phyloP scores from a whole-genome alignment of 1,284 basidiomycete species.

The Sparassis latifolia region DNA sequence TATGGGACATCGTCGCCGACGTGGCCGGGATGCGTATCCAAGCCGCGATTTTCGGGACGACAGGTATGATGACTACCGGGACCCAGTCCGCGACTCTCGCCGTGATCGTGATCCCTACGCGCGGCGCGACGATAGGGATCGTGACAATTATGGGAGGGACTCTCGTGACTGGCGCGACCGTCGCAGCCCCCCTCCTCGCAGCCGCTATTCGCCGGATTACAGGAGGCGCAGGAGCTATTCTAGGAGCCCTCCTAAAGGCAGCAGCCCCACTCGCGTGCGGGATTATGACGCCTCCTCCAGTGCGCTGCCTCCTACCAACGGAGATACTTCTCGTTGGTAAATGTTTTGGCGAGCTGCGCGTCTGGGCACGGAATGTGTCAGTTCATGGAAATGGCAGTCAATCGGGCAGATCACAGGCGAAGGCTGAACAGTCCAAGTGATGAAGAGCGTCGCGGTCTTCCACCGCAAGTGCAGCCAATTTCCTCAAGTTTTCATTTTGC shows the following conservation, averaged over 20 bases:
- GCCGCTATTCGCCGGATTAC: slow-evolving; percentile 70
- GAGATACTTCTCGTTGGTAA: slow-evolving; percentile 25
- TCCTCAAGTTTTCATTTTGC: slow-evolving; percentile 23
- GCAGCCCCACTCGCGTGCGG: slow-evolving; percentile 53
- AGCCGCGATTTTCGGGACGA: slow-evolving; percentile 29
- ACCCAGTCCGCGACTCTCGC: slow-evolving; percentile 37
- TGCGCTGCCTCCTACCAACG: slow-evolving; percentile 18
- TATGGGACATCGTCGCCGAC: slow-evolving; percentile 85
- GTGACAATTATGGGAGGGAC: slow-evolving; percentile 42
- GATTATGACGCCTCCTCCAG: slow-evolving; percentile 32
- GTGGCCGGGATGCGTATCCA: slow-evolving; percentile 50
- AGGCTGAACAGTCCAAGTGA: slow-evolving; percentile 22
- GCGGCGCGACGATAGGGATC: slow-evolving; percentile 44
- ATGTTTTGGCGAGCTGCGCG: slow-evolving; percentile 3
- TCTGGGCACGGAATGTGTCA: slow-evolving; percentile 11
- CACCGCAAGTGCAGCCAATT: slow-evolving; percentile 15
- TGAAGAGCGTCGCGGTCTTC: slow-evolving; percentile 22
- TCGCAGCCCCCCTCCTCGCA: slow-evolving; percentile 59
- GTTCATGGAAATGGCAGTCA: slow-evolving; percentile 12
- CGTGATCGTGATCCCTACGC: slow-evolving; percentile 42
- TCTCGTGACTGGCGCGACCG: slow-evolving; percentile 45
- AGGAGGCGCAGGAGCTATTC: slow-evolving; percentile 71
- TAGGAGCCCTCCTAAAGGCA: slow-evolving; percentile 69
- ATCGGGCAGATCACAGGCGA: slow-evolving; percentile 20
- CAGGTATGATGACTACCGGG: slow-evolving; percentile 34